Evolutionary conservation across 495 filamentous ascomycete genomes (phyloP).

Genomic region (Hypoxylon trugodes): DNA sequence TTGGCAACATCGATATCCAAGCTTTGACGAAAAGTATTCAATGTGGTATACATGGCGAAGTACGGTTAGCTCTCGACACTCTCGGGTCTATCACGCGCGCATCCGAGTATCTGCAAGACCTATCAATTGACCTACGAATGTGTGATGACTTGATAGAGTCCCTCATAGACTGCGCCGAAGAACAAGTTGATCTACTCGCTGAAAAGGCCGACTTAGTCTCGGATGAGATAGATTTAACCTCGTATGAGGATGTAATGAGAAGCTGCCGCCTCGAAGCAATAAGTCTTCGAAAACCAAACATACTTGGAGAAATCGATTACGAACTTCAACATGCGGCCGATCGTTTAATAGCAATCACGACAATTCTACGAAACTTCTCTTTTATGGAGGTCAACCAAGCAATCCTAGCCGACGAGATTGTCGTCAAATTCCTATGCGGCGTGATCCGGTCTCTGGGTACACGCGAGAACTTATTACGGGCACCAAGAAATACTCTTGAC

Average conservation of each 20-base stretch:
- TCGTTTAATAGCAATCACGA: slow-evolving; percentile 87
- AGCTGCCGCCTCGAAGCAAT: slow-evolving; percentile 76
- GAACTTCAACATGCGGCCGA: slow-evolving; percentile 88
- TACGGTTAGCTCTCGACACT: slow-evolving; percentile 86
- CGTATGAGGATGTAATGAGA: slow-evolving; percentile 88
- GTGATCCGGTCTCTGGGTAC: slow-evolving; percentile 89
- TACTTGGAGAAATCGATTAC: slow-evolving; percentile 81
- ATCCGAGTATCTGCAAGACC: slow-evolving; percentile 60
- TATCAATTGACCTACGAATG: slow-evolving; percentile 63
- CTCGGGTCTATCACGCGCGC: slow-evolving; percentile 77
- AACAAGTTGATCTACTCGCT: slow-evolving; percentile 79
- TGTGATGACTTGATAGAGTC: slow-evolving; percentile 91
- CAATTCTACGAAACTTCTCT: slow-evolving; percentile 91
- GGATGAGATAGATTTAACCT: slow-evolving; percentile 77
- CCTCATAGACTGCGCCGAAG: slow-evolving; percentile 88
- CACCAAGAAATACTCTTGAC: slow-evolving; percentile 82
- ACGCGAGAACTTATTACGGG: slow-evolving; percentile 83
- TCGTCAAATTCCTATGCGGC: slow-evolving; percentile 81
- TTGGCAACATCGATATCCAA: slow-evolving; percentile 88
- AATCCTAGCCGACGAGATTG: slow-evolving; percentile 72
- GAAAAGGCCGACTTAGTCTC: slow-evolving; percentile 84
- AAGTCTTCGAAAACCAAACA: slow-evolving; percentile 70
- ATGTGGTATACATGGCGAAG: slow-evolving; percentile 86
- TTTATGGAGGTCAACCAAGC: slow-evolving; percentile 80
- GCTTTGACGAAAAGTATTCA: slow-evolving; percentile 93